Evolutionary conservation across 768 basidiomycete genomes (phyloP), one percentile per base, ranked within the genome.

Genomic region (Crepidotus variabilis): DNA sequence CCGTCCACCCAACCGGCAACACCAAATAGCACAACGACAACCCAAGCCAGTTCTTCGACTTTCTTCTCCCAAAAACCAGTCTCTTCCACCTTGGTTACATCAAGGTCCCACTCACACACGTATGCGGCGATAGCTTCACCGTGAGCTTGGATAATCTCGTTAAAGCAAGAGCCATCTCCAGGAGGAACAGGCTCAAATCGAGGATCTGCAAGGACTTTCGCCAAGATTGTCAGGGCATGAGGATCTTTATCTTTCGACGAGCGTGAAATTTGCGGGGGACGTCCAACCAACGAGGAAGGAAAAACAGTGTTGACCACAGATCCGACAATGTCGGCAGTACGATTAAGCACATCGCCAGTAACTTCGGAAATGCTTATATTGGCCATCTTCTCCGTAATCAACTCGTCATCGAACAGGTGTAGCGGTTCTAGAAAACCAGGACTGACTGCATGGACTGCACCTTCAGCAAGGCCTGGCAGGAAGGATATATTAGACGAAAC

Each of bases 11-110:
- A 82, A 2, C 82, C 86, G 4, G 76, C 79, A 18, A 83, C 70
- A 1, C 77, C 83, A 57, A 84, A 90, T 20, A 85, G 60, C 16
- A 87, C 55, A 0, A 71, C 70, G 45, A 72, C 77, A 16, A 78
- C 67, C 83, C 86, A 90, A 6, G 71, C 63, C 3, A 91, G 60
- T 60, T 91, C 87, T 59, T 85, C 84, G 22, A 85, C 73, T 66
- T 86, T 89, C 16, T 72, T 66, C 50, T 51, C 57, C 52, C 57
- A 50, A 21, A 43, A 11, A 9, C 59, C 54, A 6, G 51, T 51
- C 60, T 59, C 77, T 72, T 32, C 70, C 61, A 36, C 73, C 61
- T 52, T 71, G 57, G 33, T 58, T 55, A 43, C 68, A 54, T 80
- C 69, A 20, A 77, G 47, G 2, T 66, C 73, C 83, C 83, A 85